Evolutionary conservation across 2,329 filamentous ascomycete species (phyloP), one percentile per base, ranked within the genome.

Genomic region (Ophiostoma sp.): DNA sequence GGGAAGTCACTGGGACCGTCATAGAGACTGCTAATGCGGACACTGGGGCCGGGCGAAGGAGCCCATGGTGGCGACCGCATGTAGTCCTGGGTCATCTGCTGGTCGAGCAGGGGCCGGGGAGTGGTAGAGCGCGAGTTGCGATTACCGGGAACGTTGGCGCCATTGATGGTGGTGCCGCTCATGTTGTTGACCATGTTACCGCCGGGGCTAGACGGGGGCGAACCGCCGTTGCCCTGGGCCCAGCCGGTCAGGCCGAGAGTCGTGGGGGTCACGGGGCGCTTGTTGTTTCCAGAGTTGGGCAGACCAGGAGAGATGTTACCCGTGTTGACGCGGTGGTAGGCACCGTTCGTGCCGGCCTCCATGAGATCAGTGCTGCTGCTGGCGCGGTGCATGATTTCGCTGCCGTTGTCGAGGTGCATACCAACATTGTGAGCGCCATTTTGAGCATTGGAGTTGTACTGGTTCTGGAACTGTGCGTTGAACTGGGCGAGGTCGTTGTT

Each of bases 21-120:
- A 33, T 72, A 74, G 33, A 74, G 70, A 20, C 72, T 73, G 68
- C 69, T 72, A 27, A 72, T 68, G 3, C 72, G 73, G 7, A 67
- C 65, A 27, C 70, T 70, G 6, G 71, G 72, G 1, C 73, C 72
- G 11, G 72, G 70, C 27, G 72, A 74, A 3, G 73, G 73, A 11
- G 73, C 71, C 68, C 66, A 72, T 7, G 66, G 60, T 35, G 72
- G 66, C 48, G 71, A 60, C 13, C 70, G 44, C 68, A 70, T 69
- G 67, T 67, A 71, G 60, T 72, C 70, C 17, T 52, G 67, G 10
- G 72, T 69, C n/a, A 71, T 33, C 65, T 72, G 73, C 64, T 70
- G 68, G 41, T 73, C 72, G 2, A 68, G 62, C 4, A 67, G 60
- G 2, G 72, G 69, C 39, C 52, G 68, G 31, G 70, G 72, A 10